Conservation (phyloP, 306 rosid species). For the Carpinus viminea region DNA sequence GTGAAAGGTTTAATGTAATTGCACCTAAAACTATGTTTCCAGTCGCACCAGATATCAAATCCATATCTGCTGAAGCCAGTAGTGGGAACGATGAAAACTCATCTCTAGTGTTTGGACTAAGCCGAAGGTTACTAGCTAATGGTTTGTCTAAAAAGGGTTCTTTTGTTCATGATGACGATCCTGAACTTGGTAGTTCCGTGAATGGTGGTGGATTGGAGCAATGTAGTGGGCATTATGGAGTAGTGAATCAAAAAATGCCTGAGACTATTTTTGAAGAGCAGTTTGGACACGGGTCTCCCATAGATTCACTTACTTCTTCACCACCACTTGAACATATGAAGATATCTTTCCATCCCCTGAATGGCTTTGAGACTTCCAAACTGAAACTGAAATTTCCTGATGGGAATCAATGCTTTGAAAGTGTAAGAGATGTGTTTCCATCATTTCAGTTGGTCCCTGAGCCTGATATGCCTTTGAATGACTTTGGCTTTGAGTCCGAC, state of each 20-base stretch:
- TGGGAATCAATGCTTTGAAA: slow-evolving; percentile 60
- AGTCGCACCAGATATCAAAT: slow-evolving; percentile 37
- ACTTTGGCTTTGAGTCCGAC: slow-evolving; percentile 63
- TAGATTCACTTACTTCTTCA: slow-evolving; percentile 69
- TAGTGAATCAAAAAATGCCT: slow-evolving; percentile 31
- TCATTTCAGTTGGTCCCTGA: slow-evolving; percentile 90
- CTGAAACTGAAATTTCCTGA: slow-evolving; percentile 76
- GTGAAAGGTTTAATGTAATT: slow-evolving; percentile 24
- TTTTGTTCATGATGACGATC: slow-evolving; percentile 39
- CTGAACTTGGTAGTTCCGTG: slow-evolving; percentile 42
- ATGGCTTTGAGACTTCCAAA: slow-evolving; percentile 63
- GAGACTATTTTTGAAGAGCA: slow-evolving; percentile 46
- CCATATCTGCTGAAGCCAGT: slow-evolving; percentile 34
- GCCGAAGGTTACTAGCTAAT: slow-evolving; percentile 68
- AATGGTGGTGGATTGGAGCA: slow-evolving; percentile 50
- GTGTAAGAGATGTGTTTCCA: slow-evolving; percentile 63
- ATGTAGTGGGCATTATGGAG: slow-evolving; percentile 34
- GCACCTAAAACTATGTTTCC: slow-evolving; percentile 44
- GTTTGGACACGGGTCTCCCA: slow-evolving; percentile 44
- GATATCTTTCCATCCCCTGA: slow-evolving; percentile 82
- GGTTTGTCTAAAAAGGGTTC: slow-evolving; percentile 63
- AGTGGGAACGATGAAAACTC: slow-evolving; percentile 50
- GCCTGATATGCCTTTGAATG: slow-evolving; percentile 58
- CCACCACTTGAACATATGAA: slow-evolving; percentile 96
- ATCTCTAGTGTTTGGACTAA: slow-evolving; percentile 64